phyloP scores from a whole-genome alignment of 306 rosid species.

The Potentilla sterilis region DNA sequence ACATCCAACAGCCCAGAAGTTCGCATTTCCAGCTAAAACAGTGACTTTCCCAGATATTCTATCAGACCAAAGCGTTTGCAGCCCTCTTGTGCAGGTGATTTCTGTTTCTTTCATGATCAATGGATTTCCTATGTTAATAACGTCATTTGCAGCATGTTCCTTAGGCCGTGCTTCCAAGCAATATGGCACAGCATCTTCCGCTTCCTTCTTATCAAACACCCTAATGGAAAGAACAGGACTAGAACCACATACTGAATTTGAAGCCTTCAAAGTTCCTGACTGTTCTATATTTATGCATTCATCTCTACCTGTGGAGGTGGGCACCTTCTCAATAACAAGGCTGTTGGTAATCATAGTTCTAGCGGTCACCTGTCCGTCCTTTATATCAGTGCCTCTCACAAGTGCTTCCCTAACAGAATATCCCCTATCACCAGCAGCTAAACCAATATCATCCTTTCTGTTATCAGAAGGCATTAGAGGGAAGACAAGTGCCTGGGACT shows the following conservation, averaged over 20 bases:
- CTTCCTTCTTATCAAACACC: constrained; percentile 78
- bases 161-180: constrained; percentile 78
- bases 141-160: constrained; percentile 77
- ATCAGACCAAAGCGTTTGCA: constrained; percentile 83
- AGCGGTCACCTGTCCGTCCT: constrained; percentile 68
- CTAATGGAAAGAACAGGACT: constrained; percentile 62
- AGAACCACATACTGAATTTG: constrained; percentile 52
- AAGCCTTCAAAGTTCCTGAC: constrained; percentile 49
- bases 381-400: constrained; percentile 51
- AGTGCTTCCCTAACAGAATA: constrained; percentile 46
- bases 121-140: constrained; percentile 67
- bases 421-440: constrained; percentile 41
- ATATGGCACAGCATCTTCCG: constrained; percentile 57
- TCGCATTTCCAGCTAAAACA: constrained; percentile 89
- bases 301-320: constrained; percentile 45
- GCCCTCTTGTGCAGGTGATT: constrained; percentile 66
- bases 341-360: constrained; percentile 79
- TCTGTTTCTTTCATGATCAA: constrained; percentile 78
- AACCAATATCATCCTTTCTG: constrained; percentile 47
- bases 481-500: constrained; percentile 59
- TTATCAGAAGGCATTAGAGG: constrained; percentile 51
- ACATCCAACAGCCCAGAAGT: constrained; percentile 96
- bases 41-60: constrained; percentile 86
- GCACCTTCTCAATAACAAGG: constrained; percentile 85
- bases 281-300: constrained; percentile 64